These are phyloP conservation scores for Pouteria campechiana DNA, from an alignment of 179 eudicot genomes.

Conservation along the genomic window DNA sequence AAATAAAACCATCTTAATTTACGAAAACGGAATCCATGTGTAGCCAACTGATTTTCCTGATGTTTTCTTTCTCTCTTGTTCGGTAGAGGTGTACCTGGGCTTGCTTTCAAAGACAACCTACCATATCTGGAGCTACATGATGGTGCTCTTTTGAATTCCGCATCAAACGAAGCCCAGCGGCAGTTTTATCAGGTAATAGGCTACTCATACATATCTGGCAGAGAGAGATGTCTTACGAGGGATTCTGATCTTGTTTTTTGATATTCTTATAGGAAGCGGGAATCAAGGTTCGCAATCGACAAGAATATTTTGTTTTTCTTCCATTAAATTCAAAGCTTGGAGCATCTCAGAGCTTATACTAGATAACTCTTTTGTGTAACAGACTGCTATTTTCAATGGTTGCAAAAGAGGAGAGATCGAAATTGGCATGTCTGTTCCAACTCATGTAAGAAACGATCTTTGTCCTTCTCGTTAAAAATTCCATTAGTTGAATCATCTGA, in stretches of 20 bases:
- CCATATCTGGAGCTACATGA: conserved; percentile 45
- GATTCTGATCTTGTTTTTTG: not conserved
- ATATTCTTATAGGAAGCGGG: conserved; percentile 59
- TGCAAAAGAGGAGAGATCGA: conserved; percentile 71
- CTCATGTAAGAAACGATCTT: conserved; percentile 30
- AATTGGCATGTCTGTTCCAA: conserved; percentile 44
- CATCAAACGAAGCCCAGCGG: conserved; percentile 31
- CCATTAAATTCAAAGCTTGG: not conserved
- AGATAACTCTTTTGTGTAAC: not conserved
- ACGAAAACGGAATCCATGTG: too few species aligned
- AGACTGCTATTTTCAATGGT: conserved; percentile 63
- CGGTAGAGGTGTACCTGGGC: conserved; percentile 68
- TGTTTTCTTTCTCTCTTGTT: too few species aligned
- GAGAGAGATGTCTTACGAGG: not conserved
- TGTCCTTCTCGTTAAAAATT: not conserved
- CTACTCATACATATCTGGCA: not conserved
- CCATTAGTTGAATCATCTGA: not conserved
- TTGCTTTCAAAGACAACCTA: conserved; percentile 40
- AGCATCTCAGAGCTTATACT: not conserved
- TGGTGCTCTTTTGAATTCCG: conserved; percentile 38
- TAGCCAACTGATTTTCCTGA: too few species aligned
- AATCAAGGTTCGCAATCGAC: conserved; percentile 45
- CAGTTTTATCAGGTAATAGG: conserved; percentile 54
- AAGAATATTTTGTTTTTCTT: too few species aligned
- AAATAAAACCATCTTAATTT: too few species aligned